These are phyloP conservation scores for Pulveroboletus sp. DNA, from an alignment of 768 basidiomycete genomes.

Conservation along the genomic window DNA sequence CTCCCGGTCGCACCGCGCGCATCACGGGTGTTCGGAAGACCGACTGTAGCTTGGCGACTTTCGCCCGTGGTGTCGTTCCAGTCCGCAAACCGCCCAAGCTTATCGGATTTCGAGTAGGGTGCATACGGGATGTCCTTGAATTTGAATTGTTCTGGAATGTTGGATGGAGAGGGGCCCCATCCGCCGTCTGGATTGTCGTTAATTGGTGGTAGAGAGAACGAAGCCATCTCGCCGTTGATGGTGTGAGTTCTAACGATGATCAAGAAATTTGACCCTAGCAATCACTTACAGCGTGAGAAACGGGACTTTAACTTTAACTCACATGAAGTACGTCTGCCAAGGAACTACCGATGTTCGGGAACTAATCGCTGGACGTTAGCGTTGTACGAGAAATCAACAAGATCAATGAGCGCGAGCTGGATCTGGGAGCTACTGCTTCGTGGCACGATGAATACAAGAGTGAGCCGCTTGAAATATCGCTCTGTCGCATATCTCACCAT, in stretches of 20 bases:
- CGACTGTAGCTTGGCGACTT: constrained; percentile 52
- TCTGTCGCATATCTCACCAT: constrained; percentile 4
- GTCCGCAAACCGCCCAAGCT: constrained; percentile 95
- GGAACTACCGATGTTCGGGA: neutral
- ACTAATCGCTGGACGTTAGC: constrained; percentile 39
- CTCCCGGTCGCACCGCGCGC: constrained; percentile 51
- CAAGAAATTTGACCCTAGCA: constrained; percentile 16
- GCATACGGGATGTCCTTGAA: constrained; percentile 99
- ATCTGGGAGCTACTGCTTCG: constrained; percentile 66
- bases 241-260: constrained; percentile 13
- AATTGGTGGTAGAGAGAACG: constrained; percentile 83
- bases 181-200: constrained; percentile 91
- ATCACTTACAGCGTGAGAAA: constrained; percentile 23
- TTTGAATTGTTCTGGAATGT: constrained; percentile 88
- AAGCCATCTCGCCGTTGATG: constrained; percentile 48
- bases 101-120: constrained; percentile 98
- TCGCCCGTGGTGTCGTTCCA: constrained; percentile 83
- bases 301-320: constrained; percentile 14
- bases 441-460: constrained; percentile 98
- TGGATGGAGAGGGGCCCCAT: constrained; percentile 84
- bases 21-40: constrained; percentile 43
- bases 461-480: constrained; percentile 17
- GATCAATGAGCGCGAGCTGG: constrained; percentile 89
- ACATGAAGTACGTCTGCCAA: constrained; percentile 64
- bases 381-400: constrained; percentile 90